Conservation (phyloP, 106 monocot genomes). For the Triglochin maritima region DNA sequence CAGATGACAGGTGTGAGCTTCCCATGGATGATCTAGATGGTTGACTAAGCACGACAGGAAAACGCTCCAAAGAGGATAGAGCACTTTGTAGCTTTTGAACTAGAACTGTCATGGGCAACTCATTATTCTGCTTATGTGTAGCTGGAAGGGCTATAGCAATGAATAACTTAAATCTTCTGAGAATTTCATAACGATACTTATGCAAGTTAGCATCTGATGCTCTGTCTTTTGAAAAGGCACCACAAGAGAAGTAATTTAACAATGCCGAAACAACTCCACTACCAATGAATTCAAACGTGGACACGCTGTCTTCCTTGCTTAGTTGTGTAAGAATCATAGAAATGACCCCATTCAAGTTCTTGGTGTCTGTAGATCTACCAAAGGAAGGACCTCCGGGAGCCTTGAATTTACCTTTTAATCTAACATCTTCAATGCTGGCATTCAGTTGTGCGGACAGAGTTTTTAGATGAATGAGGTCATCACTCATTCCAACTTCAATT, state of each 20-base stretch:
- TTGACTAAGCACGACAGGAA: conserved; percentile 94
- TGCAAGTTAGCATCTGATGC: conserved; percentile 52
- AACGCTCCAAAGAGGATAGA: conserved; percentile 85
- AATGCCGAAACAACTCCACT: conserved; percentile 84
- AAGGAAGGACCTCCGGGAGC: conserved; percentile 29
- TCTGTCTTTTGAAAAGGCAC: conserved; percentile 71
- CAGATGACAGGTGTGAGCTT: conserved; percentile 64
- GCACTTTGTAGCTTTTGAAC: conserved; percentile 96
- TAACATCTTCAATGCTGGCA: conserved; percentile 42
- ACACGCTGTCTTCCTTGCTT: conserved; percentile 81
- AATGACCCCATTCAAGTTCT: conserved; percentile 51
- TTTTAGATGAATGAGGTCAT: conserved; percentile 76
- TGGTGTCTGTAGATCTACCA: conserved; percentile 41
- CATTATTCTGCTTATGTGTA: conserved; percentile 24
- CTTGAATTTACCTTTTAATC: conserved; percentile 79
- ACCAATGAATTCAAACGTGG: conserved; percentile 99
- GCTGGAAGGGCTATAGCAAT: conserved; percentile 49
- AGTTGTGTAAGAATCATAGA: conserved; percentile 66
- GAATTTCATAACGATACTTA: conserved; percentile 67
- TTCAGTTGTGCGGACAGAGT: conserved; percentile 67
- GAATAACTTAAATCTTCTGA: conserved; percentile 78
- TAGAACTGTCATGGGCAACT: conserved; percentile 57
- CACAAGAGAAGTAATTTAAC: conserved; percentile 90
- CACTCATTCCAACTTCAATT: conserved; percentile 64
- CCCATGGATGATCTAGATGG: conserved; percentile 61